phyloP scores from a whole-genome alignment of 371 early-diverging fungal species.

The Rhizopus delemar region DNA sequence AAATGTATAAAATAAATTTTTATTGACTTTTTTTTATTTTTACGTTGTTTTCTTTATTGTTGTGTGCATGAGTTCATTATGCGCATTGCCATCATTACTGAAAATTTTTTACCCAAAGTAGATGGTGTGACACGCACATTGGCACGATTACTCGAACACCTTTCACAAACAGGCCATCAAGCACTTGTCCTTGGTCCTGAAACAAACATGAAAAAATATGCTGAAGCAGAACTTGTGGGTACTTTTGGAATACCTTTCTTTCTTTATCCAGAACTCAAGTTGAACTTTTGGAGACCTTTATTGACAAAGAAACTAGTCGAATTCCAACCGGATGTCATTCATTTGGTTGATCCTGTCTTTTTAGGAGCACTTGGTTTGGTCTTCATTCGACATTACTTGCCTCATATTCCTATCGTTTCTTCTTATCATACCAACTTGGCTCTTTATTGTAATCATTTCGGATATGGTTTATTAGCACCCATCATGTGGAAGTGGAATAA shows the following conservation, averaged over 20 bases:
- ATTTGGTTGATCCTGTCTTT: constrained; percentile 54
- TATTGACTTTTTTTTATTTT: constrained; percentile 3
- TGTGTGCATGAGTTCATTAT: constrained; percentile 18
- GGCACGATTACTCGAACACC: constrained; percentile 43
- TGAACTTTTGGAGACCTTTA: constrained; percentile 48
- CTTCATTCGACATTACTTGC: constrained; percentile 23
- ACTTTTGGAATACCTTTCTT: constrained; percentile 49
- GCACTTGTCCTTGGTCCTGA: constrained; percentile 52
- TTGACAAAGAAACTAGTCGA: constrained; percentile 38
- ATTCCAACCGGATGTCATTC: constrained; percentile 51
- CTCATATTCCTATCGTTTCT: constrained; percentile 41
- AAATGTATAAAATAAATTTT: neutral
- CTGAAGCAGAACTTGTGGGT: constrained; percentile 44
- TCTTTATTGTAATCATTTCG: constrained; percentile 49
- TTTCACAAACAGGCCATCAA: constrained; percentile 33
- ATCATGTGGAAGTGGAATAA: constrained; percentile 55
- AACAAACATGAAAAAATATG: constrained; percentile 36
- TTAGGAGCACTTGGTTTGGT: constrained; percentile 41
- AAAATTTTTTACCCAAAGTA: constrained; percentile 54
- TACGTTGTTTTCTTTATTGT: neutral
- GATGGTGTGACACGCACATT: constrained; percentile 56
- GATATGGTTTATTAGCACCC: constrained; percentile 38
- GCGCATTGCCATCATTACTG: constrained; percentile 52
- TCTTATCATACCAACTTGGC: constrained; percentile 57
- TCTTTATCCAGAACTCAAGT: constrained; percentile 52